phyloP scores from a whole-genome alignment of 257 asterid genomes.

The Fraxinus cuspidata region DNA sequence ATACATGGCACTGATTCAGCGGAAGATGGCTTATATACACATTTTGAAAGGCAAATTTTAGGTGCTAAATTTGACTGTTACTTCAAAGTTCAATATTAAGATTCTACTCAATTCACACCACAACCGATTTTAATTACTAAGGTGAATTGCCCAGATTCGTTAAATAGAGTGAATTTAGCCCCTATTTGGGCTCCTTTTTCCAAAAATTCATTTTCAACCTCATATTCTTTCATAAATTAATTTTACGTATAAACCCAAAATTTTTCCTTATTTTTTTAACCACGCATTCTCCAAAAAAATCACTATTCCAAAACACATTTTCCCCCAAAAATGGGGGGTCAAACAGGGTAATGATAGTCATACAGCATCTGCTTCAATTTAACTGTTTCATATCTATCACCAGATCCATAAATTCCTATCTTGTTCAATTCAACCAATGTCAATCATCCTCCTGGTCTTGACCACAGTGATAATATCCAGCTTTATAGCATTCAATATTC shows the following conservation, averaged over 20 bases:
- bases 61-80: background rate
- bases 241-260: no score
- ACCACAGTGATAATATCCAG: background rate
- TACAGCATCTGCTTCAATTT: background rate
- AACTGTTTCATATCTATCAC: background rate
- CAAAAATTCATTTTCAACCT: no score
- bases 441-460: background rate
- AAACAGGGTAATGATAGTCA: background rate
- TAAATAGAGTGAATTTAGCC: background rate
- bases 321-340: no score
- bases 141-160: background rate
- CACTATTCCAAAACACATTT: no score
- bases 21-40: background rate
- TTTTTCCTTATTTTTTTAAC: no score
- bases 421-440: background rate
- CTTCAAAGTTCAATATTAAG: background rate
- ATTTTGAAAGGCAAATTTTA: background rate
- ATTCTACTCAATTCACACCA: background rate
- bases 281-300: no score
- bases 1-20: background rate
- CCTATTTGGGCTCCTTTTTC: no score
- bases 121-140: background rate
- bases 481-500: background rate
- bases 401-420: background rate
- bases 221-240: no score